These are phyloP conservation scores for Bathelium albidoporum DNA, from an alignment of 495 filamentous ascomycete genomes.

Conservation along the genomic window DNA sequence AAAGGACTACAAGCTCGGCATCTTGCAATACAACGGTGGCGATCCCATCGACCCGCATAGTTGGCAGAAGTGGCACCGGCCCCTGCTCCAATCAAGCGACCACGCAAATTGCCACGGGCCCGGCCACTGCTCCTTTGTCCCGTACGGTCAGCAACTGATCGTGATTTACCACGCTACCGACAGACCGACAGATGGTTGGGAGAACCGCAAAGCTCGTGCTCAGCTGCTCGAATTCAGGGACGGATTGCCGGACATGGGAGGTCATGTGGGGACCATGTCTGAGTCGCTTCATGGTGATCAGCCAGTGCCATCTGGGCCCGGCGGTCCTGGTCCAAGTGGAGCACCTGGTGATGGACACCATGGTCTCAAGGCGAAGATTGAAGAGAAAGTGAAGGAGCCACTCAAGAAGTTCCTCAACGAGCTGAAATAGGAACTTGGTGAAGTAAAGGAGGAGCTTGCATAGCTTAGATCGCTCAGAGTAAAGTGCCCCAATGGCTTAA, in stretches of 20 bases:
- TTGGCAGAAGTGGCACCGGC: constrained; percentile 23
- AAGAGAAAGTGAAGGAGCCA: constrained; percentile 1
- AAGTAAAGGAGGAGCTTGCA: too few species aligned
- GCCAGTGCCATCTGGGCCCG: not conserved
- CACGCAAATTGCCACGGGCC: constrained; percentile 22
- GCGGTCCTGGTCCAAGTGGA: not conserved
- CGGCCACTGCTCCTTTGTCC: constrained; percentile 28
- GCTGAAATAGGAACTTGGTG: not conserved
- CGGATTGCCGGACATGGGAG: constrained; percentile 21
- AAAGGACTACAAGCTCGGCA: constrained; percentile 26
- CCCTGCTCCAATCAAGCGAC: constrained; percentile 18
- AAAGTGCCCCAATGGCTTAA: too few species aligned
- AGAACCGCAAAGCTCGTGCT: constrained; percentile 24
- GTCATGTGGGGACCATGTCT: constrained; percentile 8
- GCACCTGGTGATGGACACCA: not conserved
- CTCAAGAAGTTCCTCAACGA: constrained; percentile 2
- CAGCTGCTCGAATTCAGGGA: constrained; percentile 21
- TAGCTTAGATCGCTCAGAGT: too few species aligned
- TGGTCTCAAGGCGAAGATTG: not conserved
- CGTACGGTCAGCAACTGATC: constrained; percentile 20
- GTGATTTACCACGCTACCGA: constrained; percentile 30
- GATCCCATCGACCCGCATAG: constrained; percentile 18
- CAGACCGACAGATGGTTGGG: constrained; percentile 23
- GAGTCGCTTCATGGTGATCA: not conserved
- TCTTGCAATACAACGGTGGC: constrained; percentile 23